Conservation (phyloP, 495 filamentous ascomycete genomes). For the Usnea hakonensis region DNA sequence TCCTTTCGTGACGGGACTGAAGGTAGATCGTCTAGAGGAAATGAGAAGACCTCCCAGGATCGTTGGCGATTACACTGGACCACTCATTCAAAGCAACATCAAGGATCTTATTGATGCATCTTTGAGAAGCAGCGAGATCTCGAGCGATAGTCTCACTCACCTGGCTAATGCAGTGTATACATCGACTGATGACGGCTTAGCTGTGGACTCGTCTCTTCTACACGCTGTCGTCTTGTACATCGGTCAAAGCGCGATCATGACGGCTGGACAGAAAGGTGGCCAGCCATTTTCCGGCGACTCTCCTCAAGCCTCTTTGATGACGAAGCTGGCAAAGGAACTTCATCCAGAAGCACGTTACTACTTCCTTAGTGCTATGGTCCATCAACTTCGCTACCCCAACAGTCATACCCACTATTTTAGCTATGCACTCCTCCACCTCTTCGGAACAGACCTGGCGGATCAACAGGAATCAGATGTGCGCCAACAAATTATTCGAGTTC, state of each 20-base stretch:
- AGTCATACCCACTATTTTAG: conserved; percentile 90
- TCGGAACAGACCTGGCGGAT: conserved; percentile 68
- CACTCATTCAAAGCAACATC: conserved; percentile 55
- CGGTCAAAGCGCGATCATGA: conserved; percentile 58
- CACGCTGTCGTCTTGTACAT: conserved; percentile 79
- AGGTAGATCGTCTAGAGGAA: conserved; percentile 73
- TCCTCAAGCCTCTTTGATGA: conserved; percentile 66
- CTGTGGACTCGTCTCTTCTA: conserved; percentile 61
- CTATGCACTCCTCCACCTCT: conserved; percentile 77
- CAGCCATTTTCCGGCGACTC: conserved; percentile 61
- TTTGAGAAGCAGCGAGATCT: conserved; percentile 49
- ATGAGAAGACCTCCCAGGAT: conserved; percentile 59
- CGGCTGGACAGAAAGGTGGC: conserved; percentile 50
- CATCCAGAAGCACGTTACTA: conserved; percentile 76
- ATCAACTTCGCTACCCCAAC: conserved; percentile 86
- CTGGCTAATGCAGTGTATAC: conserved; percentile 60
- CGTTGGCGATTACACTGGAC: conserved; percentile 50
- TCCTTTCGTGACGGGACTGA: conserved; percentile 70
- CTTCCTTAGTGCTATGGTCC: conserved; percentile 73
- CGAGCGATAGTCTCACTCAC: conserved; percentile 60
- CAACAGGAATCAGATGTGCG: conserved; percentile 74
- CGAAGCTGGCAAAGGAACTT: conserved; percentile 64
- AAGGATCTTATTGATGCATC: conserved; percentile 59
- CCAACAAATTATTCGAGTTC: conserved; percentile 78
- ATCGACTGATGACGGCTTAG: conserved; percentile 18